Evolutionary conservation across 257 asterid species (phyloP), one percentile per base, ranked within the genome.

Genomic region (Solanum ahanhuiri): DNA sequence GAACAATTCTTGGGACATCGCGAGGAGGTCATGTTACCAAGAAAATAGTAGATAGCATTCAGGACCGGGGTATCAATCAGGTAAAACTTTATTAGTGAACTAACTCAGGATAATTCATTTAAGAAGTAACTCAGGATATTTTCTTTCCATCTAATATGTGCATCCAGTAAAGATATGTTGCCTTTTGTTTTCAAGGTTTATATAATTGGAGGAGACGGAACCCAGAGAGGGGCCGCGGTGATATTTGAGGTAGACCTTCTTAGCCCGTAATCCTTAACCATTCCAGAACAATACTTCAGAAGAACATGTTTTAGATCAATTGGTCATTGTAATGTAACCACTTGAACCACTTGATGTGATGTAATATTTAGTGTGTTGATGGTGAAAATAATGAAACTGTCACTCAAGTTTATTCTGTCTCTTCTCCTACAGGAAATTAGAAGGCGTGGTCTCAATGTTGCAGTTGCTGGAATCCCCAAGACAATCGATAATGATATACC

Each of bases 401-500:
- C 11, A 63, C 64, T 86, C 63, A 35, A 39, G 58, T 41, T 48
- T 39, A n/a, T 25, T 71, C 69, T 18, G 20, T 41, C 33, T 69
- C 28, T 83, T 83, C 51, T 85, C 84, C n/a, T 88, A 11, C 90
- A 96, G 98, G 99, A 96, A 91, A 82, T 95, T 77, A 93, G 91
- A 90, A 90, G 89, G 85, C 96, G 99, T 1, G 98, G 99, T 88
- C 95, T 96, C 72, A 93, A 93, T 83, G 98, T 94, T 87, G 90
- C 96, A 54, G 96, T 96, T 82, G 97, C 91, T 39, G 99, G 99
- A 66, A 92, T 95, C 17, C 98, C 98, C 10, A 95, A 96, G 87
- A 95, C 99, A 81, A 94, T 96, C 43, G 99, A 96, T 54, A 95
- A 96, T 86, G 99, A 96, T 91, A 96, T 96, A 87, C 97, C 96